A percentile compares a stretch with the other conserved stretches of the same genome.
phyloP scores from a whole-genome alignment of 2,329 filamentous ascomycete genomes.

The Chrysosporium keratinophilum region DNA sequence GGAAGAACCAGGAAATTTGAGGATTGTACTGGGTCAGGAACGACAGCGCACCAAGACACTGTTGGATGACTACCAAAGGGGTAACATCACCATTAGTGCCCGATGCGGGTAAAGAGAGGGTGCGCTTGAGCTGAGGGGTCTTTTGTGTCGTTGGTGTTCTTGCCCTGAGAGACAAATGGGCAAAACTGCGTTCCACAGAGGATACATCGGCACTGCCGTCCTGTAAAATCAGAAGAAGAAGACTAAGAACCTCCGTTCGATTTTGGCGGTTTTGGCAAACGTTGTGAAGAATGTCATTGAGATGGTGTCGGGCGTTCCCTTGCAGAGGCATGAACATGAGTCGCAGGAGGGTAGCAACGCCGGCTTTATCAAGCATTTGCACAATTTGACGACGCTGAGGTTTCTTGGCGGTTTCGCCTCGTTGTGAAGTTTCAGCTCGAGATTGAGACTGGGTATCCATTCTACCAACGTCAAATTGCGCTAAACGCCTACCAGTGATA shows the following conservation, averaged over 20 bases:
- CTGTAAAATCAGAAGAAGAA: conserved; percentile 83
- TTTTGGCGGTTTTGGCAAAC: conserved; percentile 96
- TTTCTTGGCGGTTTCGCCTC: conserved; percentile 48
- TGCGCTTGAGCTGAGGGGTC: conserved; percentile 74
- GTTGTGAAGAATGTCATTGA: conserved; percentile 80
- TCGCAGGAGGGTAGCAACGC: conserved; percentile 90
- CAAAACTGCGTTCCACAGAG: conserved; percentile 90
- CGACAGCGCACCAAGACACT: conserved; percentile 77
- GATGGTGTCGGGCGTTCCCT: conserved; percentile 68
- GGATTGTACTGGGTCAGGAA: conserved; percentile 75
- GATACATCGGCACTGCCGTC: conserved; percentile 89
- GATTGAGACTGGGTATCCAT: conserved; percentile 23
- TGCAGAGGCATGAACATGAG: conserved; percentile 96
- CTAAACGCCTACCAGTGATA: conserved; percentile 48
- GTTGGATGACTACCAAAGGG: conserved; percentile 87
- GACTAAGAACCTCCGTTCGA: conserved; percentile 83
- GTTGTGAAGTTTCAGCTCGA: conserved; percentile 20
- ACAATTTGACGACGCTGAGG: conserved; percentile 69
- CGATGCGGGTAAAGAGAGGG: conserved; percentile 50
- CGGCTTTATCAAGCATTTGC: conserved; percentile 94
- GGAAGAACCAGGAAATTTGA: conserved; percentile 81
- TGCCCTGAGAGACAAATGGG: conserved; percentile 80
- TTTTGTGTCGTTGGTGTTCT: conserved; percentile 69
- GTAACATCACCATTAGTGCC: conserved; percentile 73
- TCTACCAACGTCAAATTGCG: conserved; percentile 42